Conservation (phyloP, 1,139 yeast species). For the Petasospora rhodanensis region DNA sequence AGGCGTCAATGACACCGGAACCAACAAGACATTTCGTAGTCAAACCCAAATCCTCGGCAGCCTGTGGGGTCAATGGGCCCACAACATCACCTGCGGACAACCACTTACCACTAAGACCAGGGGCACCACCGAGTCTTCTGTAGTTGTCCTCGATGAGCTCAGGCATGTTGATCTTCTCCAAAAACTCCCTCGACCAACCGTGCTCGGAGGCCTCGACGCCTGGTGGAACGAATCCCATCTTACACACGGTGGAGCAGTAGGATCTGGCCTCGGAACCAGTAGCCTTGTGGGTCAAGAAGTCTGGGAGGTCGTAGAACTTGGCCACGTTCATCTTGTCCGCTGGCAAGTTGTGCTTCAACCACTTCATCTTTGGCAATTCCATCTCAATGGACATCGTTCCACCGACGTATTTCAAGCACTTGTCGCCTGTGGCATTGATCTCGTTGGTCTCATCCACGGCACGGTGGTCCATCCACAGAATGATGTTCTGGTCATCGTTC, state of each 20-base stretch:
- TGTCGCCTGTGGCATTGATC: slow-evolving; percentile 77
- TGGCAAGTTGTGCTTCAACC: slow-evolving; percentile 88
- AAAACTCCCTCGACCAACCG: slow-evolving; percentile 87
- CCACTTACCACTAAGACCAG: slow-evolving; percentile 65
- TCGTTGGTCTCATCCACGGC: slow-evolving; percentile 81
- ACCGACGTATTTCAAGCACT: slow-evolving; percentile 84
- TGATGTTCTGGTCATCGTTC: slow-evolving; percentile 71
- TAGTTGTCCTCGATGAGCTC: slow-evolving; percentile 78
- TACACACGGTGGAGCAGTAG: slow-evolving; percentile 87
- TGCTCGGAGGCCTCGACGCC: slow-evolving; percentile 83
- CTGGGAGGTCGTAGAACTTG: slow-evolving; percentile 90
- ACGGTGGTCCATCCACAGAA: slow-evolving; percentile 98
- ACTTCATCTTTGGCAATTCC: slow-evolving; percentile 95
- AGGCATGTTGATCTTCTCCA: slow-evolving; percentile 60
- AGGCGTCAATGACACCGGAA: slow-evolving; percentile 94
- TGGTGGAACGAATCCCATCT: slow-evolving; percentile 89
- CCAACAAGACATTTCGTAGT: slow-evolving; percentile 81
- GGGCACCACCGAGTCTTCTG: slow-evolving; percentile 77
- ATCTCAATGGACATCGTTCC: slow-evolving; percentile 97
- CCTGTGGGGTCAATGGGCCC: slow-evolving; percentile 57
- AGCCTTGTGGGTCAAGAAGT: slow-evolving; percentile 84
- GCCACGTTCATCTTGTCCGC: slow-evolving; percentile 52
- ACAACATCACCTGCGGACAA: slow-evolving; percentile 86
- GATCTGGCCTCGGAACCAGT: slow-evolving; percentile 85
- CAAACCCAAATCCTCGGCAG: slow-evolving; percentile 85